Base-by-base conservation (phyloP, 805 yeast genomes). In the Teunomyces gatunensis region DNA sequence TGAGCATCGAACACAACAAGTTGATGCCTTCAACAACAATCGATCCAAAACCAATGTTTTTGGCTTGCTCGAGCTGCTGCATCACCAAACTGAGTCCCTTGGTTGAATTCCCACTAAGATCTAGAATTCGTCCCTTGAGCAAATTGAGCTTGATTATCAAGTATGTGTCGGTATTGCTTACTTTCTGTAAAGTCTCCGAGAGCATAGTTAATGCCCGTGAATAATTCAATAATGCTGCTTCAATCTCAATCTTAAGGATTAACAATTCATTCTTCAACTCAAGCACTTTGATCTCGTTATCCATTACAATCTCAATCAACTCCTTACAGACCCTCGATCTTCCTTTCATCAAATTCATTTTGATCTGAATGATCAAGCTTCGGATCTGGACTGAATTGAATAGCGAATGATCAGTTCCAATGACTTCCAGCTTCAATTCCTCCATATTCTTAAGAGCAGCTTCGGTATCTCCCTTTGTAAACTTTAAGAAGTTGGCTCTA, bases 71-170 rank as follows among this genome's bases (percentile, higher is more conserved):
- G 1, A 85, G 61, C 44, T 81, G 72, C 50, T 79, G 79, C 5
- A 79, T 58, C 0, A 83, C 55, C 15, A 75, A 57, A 0, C 85
- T 74, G 6, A 84, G 52, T 0, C 79, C 80, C 47, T 85, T 69
- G 7, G 75, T 61, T 11, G 81, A 78, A 4, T 72, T 63, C 0
- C 78, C 75, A 12, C 76, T 60, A 4, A 63, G 54, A 20, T 74
- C 54, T 48, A 81, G 63, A 0, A 80, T 68, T 11, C 65, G 56
- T 37, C 80, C 73, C 54, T 78, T 77, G 44, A 81, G 55, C 9
- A 81, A 54, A 41, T 73, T 78, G 47, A 77, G 72, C 55, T 70
- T 71, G 18, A 81, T 62, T 32, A 68, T 67, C 71, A 79, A 75
- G 42, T 65, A 69, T 28, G 70, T 65, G 52, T 78, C 77, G 28